Evolutionary conservation across 768 basidiomycete genomes (phyloP).

Genomic region (Mycena galericulata): DNA sequence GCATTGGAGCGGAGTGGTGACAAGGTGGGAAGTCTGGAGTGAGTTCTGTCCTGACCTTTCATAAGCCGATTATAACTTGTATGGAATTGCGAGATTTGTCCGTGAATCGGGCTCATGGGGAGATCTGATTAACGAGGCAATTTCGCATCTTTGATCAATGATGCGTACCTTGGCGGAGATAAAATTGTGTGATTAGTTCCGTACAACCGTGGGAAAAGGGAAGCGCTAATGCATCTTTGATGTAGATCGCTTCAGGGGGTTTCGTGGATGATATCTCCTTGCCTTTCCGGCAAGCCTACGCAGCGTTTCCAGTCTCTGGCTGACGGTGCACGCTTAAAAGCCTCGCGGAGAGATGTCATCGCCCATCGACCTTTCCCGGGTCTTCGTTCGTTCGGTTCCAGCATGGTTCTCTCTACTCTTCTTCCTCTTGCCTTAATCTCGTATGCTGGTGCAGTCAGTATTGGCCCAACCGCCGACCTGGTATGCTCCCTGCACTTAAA

Average conservation of each 20-base stretch:
- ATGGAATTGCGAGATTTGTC: too few relatives aligned
- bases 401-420: conserved; percentile 18
- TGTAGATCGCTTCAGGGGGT: conserved; percentile 1
- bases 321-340: not conserved
- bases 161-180: not conserved
- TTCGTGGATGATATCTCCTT: conserved; percentile 15
- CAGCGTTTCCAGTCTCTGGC: too few relatives aligned
- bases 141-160: not conserved
- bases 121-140: not conserved
- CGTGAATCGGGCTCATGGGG: too few relatives aligned
- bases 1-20: conserved; percentile 5
- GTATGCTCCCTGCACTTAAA: not conserved
- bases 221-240: conserved; percentile 3
- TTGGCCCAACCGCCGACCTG: conserved; percentile 21
- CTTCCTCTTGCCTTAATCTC: conserved; percentile 11
- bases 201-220: conserved; percentile 24
- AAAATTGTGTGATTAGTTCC: not conserved
- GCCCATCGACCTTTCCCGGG: not conserved
- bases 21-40: not conserved
- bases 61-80: not conserved
- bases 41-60: too few relatives aligned
- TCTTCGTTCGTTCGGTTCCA: not conserved
- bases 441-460: conserved; percentile 1
- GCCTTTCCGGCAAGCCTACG: too few relatives aligned
- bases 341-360: not conserved